These are phyloP conservation scores for Guyanaporus albipodus DNA, from an alignment of 768 basidiomycete genomes.

Conservation along the genomic window DNA sequence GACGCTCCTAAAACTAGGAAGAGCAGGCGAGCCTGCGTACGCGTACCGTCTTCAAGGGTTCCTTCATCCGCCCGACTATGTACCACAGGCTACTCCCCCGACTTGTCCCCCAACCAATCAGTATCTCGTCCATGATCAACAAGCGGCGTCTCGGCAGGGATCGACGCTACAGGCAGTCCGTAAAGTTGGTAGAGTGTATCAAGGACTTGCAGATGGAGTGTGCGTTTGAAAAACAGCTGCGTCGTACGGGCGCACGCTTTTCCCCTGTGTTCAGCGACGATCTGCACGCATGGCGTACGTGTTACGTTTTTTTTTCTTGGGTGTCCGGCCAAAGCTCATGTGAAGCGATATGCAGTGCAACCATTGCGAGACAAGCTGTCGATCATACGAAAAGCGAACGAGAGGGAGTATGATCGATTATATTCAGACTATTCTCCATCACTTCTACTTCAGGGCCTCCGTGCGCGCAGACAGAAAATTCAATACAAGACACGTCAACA, in stretches of 20 bases:
- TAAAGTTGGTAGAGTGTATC: conserved; percentile 31
- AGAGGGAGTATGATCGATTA: conserved; percentile 41
- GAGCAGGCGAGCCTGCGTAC: conserved; percentile 51
- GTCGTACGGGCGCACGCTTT: conserved; percentile 16
- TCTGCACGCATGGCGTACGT: conserved; percentile 21
- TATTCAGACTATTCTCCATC: conserved; percentile 42
- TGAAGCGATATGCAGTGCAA: conserved; percentile 28
- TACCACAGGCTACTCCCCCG: conserved; percentile 73
- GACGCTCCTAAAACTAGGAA: conserved; percentile 37
- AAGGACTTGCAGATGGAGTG: conserved; percentile 36
- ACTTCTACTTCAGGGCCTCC: conserved; percentile 46
- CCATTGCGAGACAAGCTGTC: conserved; percentile 33
- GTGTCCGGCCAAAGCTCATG: too few relatives aligned
- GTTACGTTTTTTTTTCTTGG: background rate
- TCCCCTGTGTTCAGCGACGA: conserved; percentile 28
- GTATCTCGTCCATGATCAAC: conserved; percentile 68
- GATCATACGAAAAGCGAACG: conserved; percentile 33
- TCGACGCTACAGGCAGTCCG: conserved; percentile 39
- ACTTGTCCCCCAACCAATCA: conserved; percentile 71
- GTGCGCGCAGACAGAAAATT: conserved; percentile 58
- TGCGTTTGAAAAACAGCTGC: conserved; percentile 34
- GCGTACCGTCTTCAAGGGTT: conserved; percentile 70
- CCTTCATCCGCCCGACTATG: conserved; percentile 57
- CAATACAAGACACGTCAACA: conserved; percentile 62
- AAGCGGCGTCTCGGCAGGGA: conserved; percentile 43